Percentiles rank a stretch among this genome's conserved stretches.
These are phyloP conservation scores for Hypoxylon sp. DNA, from an alignment of 2,329 filamentous ascomycete species.

Conservation along the genomic window DNA sequence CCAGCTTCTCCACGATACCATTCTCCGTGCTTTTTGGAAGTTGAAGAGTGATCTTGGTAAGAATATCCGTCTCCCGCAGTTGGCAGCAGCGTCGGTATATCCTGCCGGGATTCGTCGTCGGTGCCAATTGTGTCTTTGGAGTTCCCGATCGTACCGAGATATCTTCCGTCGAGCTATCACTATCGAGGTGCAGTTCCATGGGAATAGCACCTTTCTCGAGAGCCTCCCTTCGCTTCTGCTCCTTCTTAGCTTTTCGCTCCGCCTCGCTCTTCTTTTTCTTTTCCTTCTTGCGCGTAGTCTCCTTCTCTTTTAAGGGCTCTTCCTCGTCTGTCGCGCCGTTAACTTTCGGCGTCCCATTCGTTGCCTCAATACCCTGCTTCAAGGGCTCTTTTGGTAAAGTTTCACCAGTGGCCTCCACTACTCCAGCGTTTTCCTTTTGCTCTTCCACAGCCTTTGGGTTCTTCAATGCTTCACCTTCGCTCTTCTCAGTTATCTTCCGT, in stretches of 20 bases:
- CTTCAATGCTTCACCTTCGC: conserved; percentile 82
- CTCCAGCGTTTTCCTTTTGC: conserved; percentile 66
- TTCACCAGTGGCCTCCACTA: conserved; percentile 62
- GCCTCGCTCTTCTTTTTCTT: conserved; percentile 97
- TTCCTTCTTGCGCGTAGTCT: conserved; percentile 82
- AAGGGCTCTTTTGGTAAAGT: conserved; percentile 58
- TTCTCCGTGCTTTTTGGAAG: conserved; percentile 80
- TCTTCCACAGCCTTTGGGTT: conserved; percentile 72
- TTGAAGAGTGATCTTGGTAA: conserved; percentile 93
- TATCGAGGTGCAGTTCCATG: conserved; percentile 83
- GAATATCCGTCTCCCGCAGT: conserved; percentile 89
- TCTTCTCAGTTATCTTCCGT: conserved; percentile 76
- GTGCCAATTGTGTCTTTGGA: conserved; percentile 73
- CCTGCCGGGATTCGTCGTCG: conserved; percentile 90
- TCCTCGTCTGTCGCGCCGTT: conserved; percentile 53
- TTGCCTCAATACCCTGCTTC: conserved; percentile 54
- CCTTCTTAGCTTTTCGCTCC: conserved; percentile 91
- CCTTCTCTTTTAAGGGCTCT: conserved; percentile 57
- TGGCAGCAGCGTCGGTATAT: conserved; percentile 97
- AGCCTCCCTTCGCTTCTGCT: conserved; percentile 86
- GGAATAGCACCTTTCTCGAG: conserved; percentile 91
- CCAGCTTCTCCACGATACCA: conserved; percentile 85
- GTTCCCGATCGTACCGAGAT: conserved; percentile 51
- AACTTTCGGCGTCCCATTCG: conserved; percentile 50
- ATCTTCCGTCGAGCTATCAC: conserved; percentile 68